Percentiles rank a stretch among this genome's conserved stretches.
These are phyloP conservation scores for Rhodocollybia butyracea DNA, from an alignment of 768 basidiomycete genomes.

Conservation along the genomic window DNA sequence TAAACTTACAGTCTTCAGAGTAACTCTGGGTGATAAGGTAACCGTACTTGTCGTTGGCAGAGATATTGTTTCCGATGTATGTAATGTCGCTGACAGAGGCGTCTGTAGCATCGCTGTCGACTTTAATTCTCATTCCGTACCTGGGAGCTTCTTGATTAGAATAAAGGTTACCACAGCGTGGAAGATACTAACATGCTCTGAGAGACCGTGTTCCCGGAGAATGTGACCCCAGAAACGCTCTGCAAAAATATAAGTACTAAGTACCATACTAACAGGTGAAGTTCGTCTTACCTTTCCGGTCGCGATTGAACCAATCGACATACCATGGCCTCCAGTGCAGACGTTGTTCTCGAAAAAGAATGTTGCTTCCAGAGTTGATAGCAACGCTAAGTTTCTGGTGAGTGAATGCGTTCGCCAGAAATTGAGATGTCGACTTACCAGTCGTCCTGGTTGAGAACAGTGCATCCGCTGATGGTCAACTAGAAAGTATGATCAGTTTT, in stretches of 20 bases:
- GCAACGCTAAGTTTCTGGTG: conserved; percentile 44
- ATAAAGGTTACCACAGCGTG: conserved; percentile 32
- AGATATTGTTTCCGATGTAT: conserved; percentile 36
- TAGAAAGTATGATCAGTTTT: background rate
- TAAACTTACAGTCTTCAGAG: conserved; percentile 13
- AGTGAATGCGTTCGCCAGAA: background rate
- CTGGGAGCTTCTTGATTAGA: conserved; percentile 38
- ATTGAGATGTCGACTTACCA: conserved; percentile 18
- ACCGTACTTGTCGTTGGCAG: conserved; percentile 32
- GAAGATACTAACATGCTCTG: background rate
- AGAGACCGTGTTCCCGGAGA: conserved; percentile 26
- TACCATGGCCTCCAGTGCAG: conserved; percentile 46
- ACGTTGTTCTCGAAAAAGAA: conserved; percentile 32
- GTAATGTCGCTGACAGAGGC: conserved; percentile 31
- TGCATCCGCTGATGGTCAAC: conserved; percentile 3
- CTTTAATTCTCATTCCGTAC: conserved; percentile 6
- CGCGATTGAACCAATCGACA: conserved; percentile 42
- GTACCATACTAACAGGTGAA: too few relatives aligned
- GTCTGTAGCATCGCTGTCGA: conserved; percentile 22
- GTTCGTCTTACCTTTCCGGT: too few relatives aligned
- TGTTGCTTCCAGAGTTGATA: conserved; percentile 15
- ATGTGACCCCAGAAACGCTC: background rate
- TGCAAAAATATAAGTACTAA: too few relatives aligned
- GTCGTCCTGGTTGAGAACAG: conserved; percentile 31
- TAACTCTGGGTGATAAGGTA: conserved; percentile 37